phyloP scores from a whole-genome alignment of 371 early-diverging fungal genomes.

The Mucor racemosus region DNA sequence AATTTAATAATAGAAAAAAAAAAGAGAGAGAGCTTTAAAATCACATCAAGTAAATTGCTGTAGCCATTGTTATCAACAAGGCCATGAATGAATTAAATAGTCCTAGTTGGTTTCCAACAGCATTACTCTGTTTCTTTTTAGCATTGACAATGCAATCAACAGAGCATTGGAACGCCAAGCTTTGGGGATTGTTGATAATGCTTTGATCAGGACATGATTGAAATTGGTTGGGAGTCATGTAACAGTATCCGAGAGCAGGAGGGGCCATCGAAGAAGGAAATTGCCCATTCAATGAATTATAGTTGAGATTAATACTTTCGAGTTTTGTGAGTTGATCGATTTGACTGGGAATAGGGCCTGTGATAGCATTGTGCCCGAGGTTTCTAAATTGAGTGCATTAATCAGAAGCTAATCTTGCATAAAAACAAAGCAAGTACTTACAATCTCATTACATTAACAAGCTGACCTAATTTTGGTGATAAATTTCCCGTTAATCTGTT shows the following conservation, averaged over 20 bases:
- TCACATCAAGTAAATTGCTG: background rate
- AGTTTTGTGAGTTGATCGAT: conserved; percentile 44
- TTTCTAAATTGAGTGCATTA: conserved; percentile 27
- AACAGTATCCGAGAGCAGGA: conserved; percentile 47
- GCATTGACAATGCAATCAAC: conserved; percentile 41
- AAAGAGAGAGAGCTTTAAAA: no score
- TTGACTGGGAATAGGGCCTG: conserved; percentile 50
- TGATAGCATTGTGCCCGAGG: conserved; percentile 52
- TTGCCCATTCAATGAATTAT: conserved; percentile 52
- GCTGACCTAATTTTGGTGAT: conserved; percentile 47
- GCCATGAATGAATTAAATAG: background rate
- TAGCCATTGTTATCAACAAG: background rate
- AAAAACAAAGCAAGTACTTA: conserved; percentile 20
- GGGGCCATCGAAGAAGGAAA: conserved; percentile 56
- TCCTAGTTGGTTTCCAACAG: background rate
- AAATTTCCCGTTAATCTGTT: conserved; percentile 56
- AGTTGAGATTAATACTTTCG: conserved; percentile 52
- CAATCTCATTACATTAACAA: conserved; percentile 47
- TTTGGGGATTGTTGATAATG: conserved; percentile 42
- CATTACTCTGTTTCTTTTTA: conserved; percentile 22
- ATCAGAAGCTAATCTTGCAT: background rate
- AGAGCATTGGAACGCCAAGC: conserved; percentile 60
- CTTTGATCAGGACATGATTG: conserved; percentile 51
- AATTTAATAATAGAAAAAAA: background rate
- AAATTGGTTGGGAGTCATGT: conserved; percentile 59